Base-by-base conservation (phyloP, 1,139 yeast species). In the Candida pseudocylindracea region DNA sequence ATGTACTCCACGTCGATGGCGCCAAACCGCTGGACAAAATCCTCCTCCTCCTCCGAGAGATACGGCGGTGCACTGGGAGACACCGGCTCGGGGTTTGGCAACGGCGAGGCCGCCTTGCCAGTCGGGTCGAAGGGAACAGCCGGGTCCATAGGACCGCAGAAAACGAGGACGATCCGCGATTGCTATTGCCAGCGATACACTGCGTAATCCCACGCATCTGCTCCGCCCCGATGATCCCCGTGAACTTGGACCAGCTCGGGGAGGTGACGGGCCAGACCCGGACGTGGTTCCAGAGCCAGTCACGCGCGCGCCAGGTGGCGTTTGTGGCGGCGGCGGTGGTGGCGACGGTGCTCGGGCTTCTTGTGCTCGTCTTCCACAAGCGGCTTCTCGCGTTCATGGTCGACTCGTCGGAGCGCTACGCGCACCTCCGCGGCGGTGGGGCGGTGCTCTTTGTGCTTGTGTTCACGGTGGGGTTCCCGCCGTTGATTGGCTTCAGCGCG, bases 401-500 rank as follows among this genome's bases (percentile, higher is more conserved):
- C 3, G 41, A 42, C 2, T 45, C 71, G 8, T 56, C 76, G 4
- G 64, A 66, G 24, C 39, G 47, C 31, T 63, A 68, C 63, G 46
- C 49, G 29, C 45, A 52, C n/a, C 45, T 61, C 45, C 44, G 49
- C 38, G 54, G 51, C 36, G 88, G 91, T 1, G 57, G 63, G 28
- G 39, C 66, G 2, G 45, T 78, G 1, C 51, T 85, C 38, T 65
- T 73, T 38, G 25, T 51, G 6, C 45, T 59, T 38, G 45, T 60
- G 9, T 60, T 60, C 40, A 39, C 54, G 8, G 64, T 60, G 28
- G 62, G 64, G 0, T 83, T 88, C 57, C 98, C 98, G 3, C 98
- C 96, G 2, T 42, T 85, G 41, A 52, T 83, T 32, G 98, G 98
- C 2, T 85, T 74, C 51, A 63, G 88, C 3, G 63, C 76, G 10